Conservation (phyloP, 108 stramenopile genomes). For the Nitzschia inconspicua region DNA sequence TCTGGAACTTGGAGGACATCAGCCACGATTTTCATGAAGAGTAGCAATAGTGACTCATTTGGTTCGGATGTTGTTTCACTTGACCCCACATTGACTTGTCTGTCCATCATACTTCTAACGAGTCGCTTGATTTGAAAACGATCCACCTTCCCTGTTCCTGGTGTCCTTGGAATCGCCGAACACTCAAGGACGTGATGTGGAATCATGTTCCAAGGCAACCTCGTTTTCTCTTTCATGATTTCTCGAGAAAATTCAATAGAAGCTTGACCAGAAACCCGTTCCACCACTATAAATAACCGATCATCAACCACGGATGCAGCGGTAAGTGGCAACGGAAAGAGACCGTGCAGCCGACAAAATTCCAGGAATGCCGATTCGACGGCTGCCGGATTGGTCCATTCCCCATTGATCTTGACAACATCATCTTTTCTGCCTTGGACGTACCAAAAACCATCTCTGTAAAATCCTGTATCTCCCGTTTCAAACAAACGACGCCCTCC, state of each 20-base stretch:
- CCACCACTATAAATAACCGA: slow-evolving; percentile 10
- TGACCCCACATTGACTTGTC: no score
- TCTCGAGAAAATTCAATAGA: slow-evolving; percentile 40
- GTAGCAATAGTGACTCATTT: background rate
- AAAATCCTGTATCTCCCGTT: slow-evolving; percentile 47
- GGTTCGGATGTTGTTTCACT: background rate
- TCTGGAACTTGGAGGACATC: slow-evolving; percentile 6
- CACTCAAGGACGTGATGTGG: slow-evolving; percentile 18
- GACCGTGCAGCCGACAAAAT: slow-evolving; percentile 17
- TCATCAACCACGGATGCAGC: slow-evolving; percentile 15
- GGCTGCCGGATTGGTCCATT: slow-evolving; percentile 33
- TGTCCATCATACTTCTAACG: slow-evolving; percentile 1
- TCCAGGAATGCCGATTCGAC: slow-evolving; percentile 28
- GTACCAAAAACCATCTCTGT: slow-evolving; percentile 26
- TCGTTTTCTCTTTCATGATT: slow-evolving; percentile 15
- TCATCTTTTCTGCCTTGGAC: slow-evolving; percentile 36
- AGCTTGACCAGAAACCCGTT: no score
- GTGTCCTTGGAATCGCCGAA: slow-evolving; percentile 9
- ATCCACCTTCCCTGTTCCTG: slow-evolving; percentile 30
- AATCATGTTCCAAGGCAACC: slow-evolving; percentile 39
- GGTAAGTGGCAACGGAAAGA: background rate
- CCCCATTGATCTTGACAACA: slow-evolving; percentile 34
- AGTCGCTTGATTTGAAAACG: slow-evolving; percentile 11
- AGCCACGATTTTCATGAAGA: no score
- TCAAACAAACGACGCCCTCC: no score